Evolutionary conservation across 352 stramenopile species (phyloP).

Genomic region (Phytophthora crassamura): DNA sequence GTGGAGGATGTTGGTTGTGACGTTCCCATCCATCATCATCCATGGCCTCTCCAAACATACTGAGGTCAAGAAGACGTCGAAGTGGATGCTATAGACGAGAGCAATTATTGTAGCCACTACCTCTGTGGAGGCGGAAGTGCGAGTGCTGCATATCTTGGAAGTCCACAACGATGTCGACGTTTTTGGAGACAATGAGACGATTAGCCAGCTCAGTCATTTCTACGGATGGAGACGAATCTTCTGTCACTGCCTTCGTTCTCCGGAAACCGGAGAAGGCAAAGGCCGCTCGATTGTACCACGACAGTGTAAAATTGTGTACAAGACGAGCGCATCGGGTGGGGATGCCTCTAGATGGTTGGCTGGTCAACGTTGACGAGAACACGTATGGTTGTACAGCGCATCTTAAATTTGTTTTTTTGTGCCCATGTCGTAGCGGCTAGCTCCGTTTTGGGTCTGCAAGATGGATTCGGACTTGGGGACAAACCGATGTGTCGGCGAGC

Average conservation of each 20-base stretch:
- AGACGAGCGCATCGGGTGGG: neutral
- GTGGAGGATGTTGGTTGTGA: too few relatives aligned
- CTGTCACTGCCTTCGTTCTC: neutral
- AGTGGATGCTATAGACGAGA: too few relatives aligned
- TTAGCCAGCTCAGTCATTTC: neutral
- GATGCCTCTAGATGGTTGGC: neutral
- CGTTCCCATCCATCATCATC: too few relatives aligned
- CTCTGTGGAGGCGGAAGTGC: neutral
- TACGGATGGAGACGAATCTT: neutral
- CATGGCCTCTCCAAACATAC: too few relatives aligned
- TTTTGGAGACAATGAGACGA: neutral
- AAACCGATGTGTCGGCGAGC: conserved; percentile 8
- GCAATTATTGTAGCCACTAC: too few relatives aligned
- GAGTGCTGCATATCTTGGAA: conserved; percentile 21
- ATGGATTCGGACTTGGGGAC: neutral
- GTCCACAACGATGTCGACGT: neutral
- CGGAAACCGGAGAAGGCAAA: conserved; percentile 5
- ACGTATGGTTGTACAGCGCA: conserved; percentile 1
- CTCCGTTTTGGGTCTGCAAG: neutral
- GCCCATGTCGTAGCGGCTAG: conserved; percentile 4
- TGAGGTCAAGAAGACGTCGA: too few relatives aligned
- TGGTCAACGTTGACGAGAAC: neutral
- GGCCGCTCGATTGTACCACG: neutral
- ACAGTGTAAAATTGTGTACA: conserved; percentile 11
- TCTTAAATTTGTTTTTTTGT: conserved; percentile 11